Base-by-base conservation (phyloP, 2,329 filamentous ascomycete genomes). In the Epichloe bromicola region DNA sequence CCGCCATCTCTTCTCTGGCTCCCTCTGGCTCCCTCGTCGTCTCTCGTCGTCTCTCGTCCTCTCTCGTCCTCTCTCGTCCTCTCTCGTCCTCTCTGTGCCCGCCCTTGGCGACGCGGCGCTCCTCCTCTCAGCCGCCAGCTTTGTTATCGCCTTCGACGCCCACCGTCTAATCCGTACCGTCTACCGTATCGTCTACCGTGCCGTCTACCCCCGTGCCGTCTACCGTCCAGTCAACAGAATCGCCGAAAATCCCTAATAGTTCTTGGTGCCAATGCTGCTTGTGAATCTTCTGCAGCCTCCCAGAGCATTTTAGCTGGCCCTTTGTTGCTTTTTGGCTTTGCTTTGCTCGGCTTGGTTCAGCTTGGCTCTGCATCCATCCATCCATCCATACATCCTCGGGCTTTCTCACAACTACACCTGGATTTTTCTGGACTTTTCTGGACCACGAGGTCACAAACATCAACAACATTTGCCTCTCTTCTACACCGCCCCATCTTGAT, bases 61-160 rank as follows among this genome's bases (percentile, higher is more conserved):
- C 20, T 23, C 20, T 23, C 4, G 23, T 2, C 23, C 0, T 23
- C 20, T 5, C 20, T 23, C 4, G 20, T 6, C 23, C 1, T 23
- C 23, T 6, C 23, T 26, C 1, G 23, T 7, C 23, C 23, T 7
- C 20, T 20, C 6, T 26, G 23, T 26, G 19, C 44, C 23, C 26
- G 43, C 44, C n/a, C 43, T 46, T 42, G 43, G 41, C 40, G 30
- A 44, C 48, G 48, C 34, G 38, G 38, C 23, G n/a, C 26, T n/a
- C n/a, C 4, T 23, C 10, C 14, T 17, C 23, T 23, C 39, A 15
- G n/a, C 37, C 15, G 37, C 36, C 33, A 30, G 38, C 51, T 47
- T 53, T 50, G 48, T 53, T 43, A 53, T 50, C 51, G 23, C 48
- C 46, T 30, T 30, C 33, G 43, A 46, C 48, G 19, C 37, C 43